phyloP scores from a whole-genome alignment of 2,329 filamentous ascomycete species.

The Scedosporium apiospermum region DNA sequence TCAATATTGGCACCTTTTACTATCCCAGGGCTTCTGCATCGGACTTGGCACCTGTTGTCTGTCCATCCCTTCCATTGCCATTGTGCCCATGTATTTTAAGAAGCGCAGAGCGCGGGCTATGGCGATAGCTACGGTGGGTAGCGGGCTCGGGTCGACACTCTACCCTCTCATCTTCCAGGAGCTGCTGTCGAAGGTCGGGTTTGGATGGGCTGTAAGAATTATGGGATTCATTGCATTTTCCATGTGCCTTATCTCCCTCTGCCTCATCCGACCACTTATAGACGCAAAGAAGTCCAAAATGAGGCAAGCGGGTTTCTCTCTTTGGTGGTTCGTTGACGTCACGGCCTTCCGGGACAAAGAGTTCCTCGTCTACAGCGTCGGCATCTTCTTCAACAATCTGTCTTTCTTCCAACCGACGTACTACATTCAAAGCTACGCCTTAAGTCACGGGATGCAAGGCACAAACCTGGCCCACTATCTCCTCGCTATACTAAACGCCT shows the following conservation, averaged over 20 bases:
- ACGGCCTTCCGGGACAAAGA: slow-evolving; percentile 18
- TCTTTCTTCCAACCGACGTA: slow-evolving; percentile 30
- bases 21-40: slow-evolving; percentile 33
- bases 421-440: slow-evolving; percentile 33
- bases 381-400: slow-evolving; percentile 22
- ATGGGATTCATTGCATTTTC: slow-evolving; percentile 20
- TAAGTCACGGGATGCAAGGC: slow-evolving; percentile 19
- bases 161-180: slow-evolving; percentile 9
- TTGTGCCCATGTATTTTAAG: slow-evolving; percentile 24
- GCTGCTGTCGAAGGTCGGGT: slow-evolving; percentile 14
- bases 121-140: slow-evolving; percentile 23
- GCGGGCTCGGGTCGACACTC: slow-evolving; percentile 23
- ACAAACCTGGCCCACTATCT: slow-evolving; percentile 30
- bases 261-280: slow-evolving; percentile 16
- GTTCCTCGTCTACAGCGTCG: slow-evolving; percentile 20
- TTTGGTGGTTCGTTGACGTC: slow-evolving; percentile 16
- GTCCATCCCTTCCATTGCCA: slow-evolving; percentile 25
- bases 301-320: background rate
- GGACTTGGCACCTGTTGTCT: slow-evolving; percentile 33
- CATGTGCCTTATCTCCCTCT: slow-evolving; percentile 18
- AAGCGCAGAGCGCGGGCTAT: slow-evolving; percentile 18
- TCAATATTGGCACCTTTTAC: slow-evolving; percentile 33
- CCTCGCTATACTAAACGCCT: slow-evolving; percentile 39
- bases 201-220: slow-evolving; percentile 18
- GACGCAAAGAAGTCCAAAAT: slow-evolving; percentile 5